Evolutionary conservation across 495 filamentous ascomycete species (phyloP), one percentile per base, ranked within the genome.

Genomic region (Trichoderma reesei): DNA sequence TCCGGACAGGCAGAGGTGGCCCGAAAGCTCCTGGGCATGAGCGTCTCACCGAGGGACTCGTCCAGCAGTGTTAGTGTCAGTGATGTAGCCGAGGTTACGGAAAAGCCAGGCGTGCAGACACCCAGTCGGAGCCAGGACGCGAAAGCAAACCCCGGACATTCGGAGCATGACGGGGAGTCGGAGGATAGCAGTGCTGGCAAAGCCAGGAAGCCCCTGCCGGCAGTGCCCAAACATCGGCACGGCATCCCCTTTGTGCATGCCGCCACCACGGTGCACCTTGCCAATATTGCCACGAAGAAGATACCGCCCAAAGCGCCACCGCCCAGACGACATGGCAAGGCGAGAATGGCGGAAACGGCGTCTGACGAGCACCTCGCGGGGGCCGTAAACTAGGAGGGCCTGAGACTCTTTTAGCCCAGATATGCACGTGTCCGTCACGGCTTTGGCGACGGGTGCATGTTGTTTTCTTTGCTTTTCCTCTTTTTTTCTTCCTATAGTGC

Each of bases 51-150:
- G 8, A 70, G 71, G 7, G 79, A 79, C 69, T 79, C 66, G 63
- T 81, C 72, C 66, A 86, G 77, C 72, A 81, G 73, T 64, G 76
- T 90, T 61, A 91, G 88, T 70, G 85, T 96, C 26, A 78, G 88
- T 38, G 87, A 91, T 66, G 84, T 95, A 39, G 91, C 91, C 14
- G 80, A 84, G 2, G 88, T 91, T 61, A 89, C 81, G 66, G 91
- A 92, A 70, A 92, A 89, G 70, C 92, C 91, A 1, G 92, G 92
- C 2, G 84, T 96, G 48, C 84, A 92, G 69, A 92, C 91, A 20
- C 90, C 90, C 10, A 94, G 89, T 71, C 79, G 84, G 62, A 87
- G 78, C 64, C 72, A 69, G 26, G 37, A 61, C 18, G 2, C n/a
- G 16, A 61, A 78, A n/a, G 34, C 67, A 2, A 66, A 60, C 5